Base-by-base conservation (phyloP, 441 rosid species). In the Dalechampia spathulata region DNA sequence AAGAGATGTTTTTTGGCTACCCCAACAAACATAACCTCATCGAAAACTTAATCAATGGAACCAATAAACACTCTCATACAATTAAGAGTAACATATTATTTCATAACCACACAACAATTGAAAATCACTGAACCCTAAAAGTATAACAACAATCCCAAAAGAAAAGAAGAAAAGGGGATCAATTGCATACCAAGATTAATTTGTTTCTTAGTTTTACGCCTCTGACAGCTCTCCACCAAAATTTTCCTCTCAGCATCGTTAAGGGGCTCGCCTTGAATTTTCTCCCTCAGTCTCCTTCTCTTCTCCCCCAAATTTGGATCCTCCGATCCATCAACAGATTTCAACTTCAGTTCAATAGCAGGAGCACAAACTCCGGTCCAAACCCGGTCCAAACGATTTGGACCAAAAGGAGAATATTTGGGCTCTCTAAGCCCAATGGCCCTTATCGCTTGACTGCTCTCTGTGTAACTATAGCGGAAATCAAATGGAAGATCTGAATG, bases 331-430 rank as follows among this genome's bases (percentile, higher is more conserved):
- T 84, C 90, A 61, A 83, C 79, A 12, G 79, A 81, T 68, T 52
- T 66, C 45, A 77, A 75, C 71, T 76, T 86, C 41, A 80, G 83
- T 45, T 82, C 81, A 46, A 78, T 87, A 3, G 78, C 86, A 1
- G 95, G 96, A 7, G 95, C 96, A 49, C 90, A 88, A 5, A 92
- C 87, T 13, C 96, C 96, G 1, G 96, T 89, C 98, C 96, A 92
- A 20, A 60, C 75, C 48, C 93, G 79, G 74, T 78, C 76, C 63
- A 91, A 44, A 51, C 90, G 77, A 1, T 80, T 84, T 10, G 96
- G 96, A 16, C 99, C 96, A 23, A 92, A 89, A 0, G 97, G 97
- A 4, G 97, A 86, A 76, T 84, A 92, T 65, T 92, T 89, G 19
- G 97, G 97, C 65, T 89, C 96, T 68, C 97, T 75, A 27, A 92